phyloP scores from a whole-genome alignment of 2,329 filamentous ascomycete genomes.

The Sporothrix variecibatus region DNA sequence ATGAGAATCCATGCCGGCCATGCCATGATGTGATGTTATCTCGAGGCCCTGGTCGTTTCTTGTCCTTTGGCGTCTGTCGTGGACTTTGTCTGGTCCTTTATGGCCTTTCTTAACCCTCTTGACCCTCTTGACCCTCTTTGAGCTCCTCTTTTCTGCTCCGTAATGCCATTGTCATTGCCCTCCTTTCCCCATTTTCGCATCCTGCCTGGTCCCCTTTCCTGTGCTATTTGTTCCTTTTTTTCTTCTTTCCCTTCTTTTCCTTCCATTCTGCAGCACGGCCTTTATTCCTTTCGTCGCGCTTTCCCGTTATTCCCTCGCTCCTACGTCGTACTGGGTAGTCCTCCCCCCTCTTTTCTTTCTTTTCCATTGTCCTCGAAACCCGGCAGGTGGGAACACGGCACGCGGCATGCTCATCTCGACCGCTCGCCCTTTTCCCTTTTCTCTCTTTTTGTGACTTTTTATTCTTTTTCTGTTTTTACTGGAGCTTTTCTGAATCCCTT shows the following conservation, averaged over 20 bases:
- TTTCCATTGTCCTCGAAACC: background rate
- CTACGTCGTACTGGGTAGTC: background rate
- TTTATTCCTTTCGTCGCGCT: background rate
- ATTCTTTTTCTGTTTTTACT: background rate
- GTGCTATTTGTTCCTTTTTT: background rate
- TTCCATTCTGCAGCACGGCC: too few relatives aligned
- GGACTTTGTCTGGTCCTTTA: background rate
- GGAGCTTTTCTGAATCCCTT: background rate
- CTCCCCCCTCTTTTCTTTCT: background rate
- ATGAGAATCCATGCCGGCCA: constrained; percentile 1
- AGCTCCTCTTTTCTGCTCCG: constrained; percentile 9
- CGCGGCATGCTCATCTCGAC: constrained; percentile 14
- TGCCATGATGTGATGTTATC: constrained; percentile 18
- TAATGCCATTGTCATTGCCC: constrained; percentile 9
- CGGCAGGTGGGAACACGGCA: constrained; percentile 20
- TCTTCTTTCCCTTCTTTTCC: background rate
- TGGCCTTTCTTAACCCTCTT: background rate
- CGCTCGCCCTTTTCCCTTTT: background rate
- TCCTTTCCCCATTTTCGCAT: background rate
- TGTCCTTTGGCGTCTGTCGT: background rate
- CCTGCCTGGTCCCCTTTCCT: background rate
- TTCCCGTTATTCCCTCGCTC: constrained; percentile 2
- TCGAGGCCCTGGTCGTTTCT: background rate
- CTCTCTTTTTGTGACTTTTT: background rate
- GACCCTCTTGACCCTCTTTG: constrained; percentile 9